phyloP scores from a whole-genome alignment of 2,329 filamentous ascomycete species.

The Fusarium pseudoanthophilum region DNA sequence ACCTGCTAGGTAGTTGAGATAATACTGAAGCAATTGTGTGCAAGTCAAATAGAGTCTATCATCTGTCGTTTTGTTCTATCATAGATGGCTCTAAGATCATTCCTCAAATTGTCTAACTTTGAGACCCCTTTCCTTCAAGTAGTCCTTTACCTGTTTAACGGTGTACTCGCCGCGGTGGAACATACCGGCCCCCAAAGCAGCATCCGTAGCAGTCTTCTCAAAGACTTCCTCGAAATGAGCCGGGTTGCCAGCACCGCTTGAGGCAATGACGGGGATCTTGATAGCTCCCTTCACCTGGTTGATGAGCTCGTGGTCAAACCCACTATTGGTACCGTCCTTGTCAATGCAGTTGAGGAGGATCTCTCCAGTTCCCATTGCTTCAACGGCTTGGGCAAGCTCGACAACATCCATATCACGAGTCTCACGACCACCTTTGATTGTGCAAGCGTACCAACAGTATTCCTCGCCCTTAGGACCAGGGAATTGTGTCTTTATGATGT shows the following conservation, averaged over 20 bases:
- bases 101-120: constrained; percentile 83
- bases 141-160: constrained; percentile 91
- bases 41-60: constrained; percentile 7
- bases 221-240: constrained; percentile 94
- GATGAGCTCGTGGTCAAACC: constrained; percentile 94
- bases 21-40: constrained; percentile 21
- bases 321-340: constrained; percentile 92
- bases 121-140: constrained; percentile 76
- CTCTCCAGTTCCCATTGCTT: constrained; percentile 95
- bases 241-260: constrained; percentile 89
- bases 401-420: constrained; percentile 93
- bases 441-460: constrained; percentile 97
- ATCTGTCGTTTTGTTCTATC: constrained; percentile 18
- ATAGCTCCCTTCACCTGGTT: constrained; percentile 86
- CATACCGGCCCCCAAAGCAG: constrained; percentile 94
- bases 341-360: constrained; percentile 98
- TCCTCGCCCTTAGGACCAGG: constrained; percentile 80
- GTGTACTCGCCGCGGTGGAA: constrained; percentile 97
- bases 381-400: constrained; percentile 86
- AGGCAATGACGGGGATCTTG: constrained; percentile 94
- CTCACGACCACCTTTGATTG: constrained; percentile 93
- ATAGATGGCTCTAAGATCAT: constrained; percentile 41
- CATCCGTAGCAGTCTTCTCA: constrained; percentile 84
- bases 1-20: constrained; percentile 24
- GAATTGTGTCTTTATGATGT: constrained; percentile 74